phyloP scores from a whole-genome alignment of 352 stramenopile species.

The Globisporangium iwayamae region DNA sequence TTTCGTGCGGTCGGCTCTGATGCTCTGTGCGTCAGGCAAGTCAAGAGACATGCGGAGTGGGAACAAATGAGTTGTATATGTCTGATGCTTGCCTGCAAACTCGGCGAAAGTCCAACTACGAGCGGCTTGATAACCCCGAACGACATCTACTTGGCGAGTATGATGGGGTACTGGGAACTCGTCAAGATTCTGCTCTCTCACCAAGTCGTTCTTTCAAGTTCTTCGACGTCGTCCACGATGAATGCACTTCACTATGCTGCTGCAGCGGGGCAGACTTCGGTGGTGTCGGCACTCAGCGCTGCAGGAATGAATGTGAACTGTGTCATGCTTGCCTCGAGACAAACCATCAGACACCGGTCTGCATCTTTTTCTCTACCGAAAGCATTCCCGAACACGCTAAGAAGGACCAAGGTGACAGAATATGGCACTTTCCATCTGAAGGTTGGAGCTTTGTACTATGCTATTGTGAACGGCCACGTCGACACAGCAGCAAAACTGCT shows the following conservation, averaged over 20 bases:
- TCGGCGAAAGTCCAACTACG: constrained; percentile 31
- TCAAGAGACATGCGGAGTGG: constrained; percentile 32
- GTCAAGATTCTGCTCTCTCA: constrained; percentile 39
- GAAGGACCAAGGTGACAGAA: not conserved
- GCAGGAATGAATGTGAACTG: constrained; percentile 64
- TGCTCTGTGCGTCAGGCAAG: constrained; percentile 7
- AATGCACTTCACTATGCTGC: constrained; percentile 53
- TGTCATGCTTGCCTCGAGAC: constrained; percentile 4
- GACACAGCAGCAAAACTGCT: constrained; percentile 55
- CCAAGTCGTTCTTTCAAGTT: constrained; percentile 43
- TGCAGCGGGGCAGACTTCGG: constrained; percentile 36
- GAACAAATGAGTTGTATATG: constrained; percentile 37
- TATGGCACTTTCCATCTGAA: constrained; percentile 13
- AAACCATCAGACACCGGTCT: not conserved
- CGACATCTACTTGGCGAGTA: constrained; percentile 45
- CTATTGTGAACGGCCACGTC: constrained; percentile 46
- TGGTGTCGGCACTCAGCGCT: constrained; percentile 39
- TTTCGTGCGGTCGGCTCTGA: constrained; percentile 28
- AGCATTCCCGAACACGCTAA: not conserved
- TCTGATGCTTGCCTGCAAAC: constrained; percentile 25
- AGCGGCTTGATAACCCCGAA: constrained; percentile 41
- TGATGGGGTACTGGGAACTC: constrained; percentile 46
- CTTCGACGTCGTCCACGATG: constrained; percentile 30
- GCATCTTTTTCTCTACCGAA: constrained; percentile 5
- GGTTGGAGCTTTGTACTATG: constrained; percentile 42